Percentiles rank a stretch among this genome's conserved stretches.
Conservation (phyloP, 495 filamentous ascomycete genomes). For the Aspergillus nidulans region DNA sequence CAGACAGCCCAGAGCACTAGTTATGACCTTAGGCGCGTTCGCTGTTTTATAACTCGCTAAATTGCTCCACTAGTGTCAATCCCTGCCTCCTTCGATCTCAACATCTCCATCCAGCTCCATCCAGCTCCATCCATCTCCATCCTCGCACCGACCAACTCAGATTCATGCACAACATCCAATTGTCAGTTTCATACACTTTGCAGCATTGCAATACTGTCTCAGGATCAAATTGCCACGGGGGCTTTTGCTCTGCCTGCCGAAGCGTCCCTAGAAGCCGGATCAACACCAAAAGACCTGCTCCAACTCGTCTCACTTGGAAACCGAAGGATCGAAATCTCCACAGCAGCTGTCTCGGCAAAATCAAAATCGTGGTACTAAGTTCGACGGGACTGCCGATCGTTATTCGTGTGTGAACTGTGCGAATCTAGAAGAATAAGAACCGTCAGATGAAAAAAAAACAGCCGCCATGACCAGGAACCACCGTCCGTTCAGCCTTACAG, state of each 20-base stretch:
- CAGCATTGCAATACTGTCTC: not conserved
- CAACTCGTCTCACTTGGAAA: not conserved
- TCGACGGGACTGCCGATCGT: not conserved
- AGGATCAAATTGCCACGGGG: not conserved
- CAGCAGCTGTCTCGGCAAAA: not conserved
- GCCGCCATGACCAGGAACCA: not conserved
- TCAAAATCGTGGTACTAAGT: not conserved
- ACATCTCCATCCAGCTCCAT: not conserved
- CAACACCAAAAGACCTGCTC: not conserved
- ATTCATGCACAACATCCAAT: not conserved
- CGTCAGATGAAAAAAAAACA: too few relatives aligned
- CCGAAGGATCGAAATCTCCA: not conserved
- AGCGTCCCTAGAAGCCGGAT: not conserved
- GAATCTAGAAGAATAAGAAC: not conserved
- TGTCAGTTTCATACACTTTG: too few relatives aligned
- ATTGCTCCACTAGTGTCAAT: not conserved
- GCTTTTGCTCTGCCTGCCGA: not conserved
- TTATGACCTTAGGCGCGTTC: not conserved
- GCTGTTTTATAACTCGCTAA: not conserved
- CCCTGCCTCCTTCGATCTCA: not conserved
- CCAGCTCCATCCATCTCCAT: not conserved
- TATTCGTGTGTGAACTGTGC: not conserved
- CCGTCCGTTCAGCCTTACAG: not conserved
- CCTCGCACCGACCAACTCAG: not conserved
- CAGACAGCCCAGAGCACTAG: not conserved